Evolutionary conservation across 306 rosid species (phyloP).

Genomic region (Sindora glabra): DNA sequence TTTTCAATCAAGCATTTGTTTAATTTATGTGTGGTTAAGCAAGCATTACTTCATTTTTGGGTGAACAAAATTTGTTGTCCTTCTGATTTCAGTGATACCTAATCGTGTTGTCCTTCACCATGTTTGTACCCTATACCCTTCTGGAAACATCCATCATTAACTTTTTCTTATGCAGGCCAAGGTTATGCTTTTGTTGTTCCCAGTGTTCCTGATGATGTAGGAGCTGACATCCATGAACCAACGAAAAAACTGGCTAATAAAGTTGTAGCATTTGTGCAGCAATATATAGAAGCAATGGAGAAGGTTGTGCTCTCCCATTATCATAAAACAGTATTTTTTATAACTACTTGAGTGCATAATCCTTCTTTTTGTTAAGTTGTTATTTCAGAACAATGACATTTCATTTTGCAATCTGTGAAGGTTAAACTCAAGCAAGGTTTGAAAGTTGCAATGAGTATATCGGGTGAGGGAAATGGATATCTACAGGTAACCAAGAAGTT

Average conservation of each 20-base stretch:
- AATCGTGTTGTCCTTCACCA: background rate
- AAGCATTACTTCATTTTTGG: background rate
- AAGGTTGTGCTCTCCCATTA: constrained; percentile 44
- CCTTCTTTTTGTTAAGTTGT: background rate
- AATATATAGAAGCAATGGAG: constrained; percentile 88
- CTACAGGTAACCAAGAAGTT: constrained; percentile 52
- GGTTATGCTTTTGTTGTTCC: constrained; percentile 80
- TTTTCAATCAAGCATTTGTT: background rate
- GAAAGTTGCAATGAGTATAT: constrained; percentile 79
- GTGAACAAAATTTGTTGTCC: background rate
- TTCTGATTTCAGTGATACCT: background rate
- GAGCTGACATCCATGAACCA: constrained; percentile 41
- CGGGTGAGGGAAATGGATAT: constrained; percentile 82
- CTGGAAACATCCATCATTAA: background rate
- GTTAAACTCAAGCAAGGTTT: constrained; percentile 93
- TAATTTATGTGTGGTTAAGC: background rate
- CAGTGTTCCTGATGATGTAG: constrained; percentile 51
- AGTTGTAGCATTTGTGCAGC: constrained; percentile 59
- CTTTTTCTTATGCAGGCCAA: constrained; percentile 47
- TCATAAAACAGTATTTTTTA: background rate
- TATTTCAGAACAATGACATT: constrained; percentile 4
- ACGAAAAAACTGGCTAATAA: constrained; percentile 55
- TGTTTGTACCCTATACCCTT: too few species aligned
- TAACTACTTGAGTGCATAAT: background rate
- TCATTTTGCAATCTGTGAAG: constrained; percentile 32